These are phyloP conservation scores for Mentha longifolia DNA, from an alignment of 257 asterid species.

Conservation along the genomic window DNA sequence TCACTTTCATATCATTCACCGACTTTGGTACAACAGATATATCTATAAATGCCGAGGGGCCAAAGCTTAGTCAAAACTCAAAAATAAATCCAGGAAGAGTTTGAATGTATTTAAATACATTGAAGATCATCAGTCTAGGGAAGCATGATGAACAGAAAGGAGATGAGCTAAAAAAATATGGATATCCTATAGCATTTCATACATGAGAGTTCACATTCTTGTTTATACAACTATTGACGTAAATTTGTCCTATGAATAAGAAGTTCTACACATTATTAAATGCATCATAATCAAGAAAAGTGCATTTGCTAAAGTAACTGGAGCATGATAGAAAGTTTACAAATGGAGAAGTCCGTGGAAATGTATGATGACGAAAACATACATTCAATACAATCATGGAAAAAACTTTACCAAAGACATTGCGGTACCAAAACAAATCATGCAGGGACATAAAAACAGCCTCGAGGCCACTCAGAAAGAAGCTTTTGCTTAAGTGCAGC, in stretches of 20 bases:
- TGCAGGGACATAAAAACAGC: conserved; percentile 33
- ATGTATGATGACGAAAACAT: too few relatives aligned
- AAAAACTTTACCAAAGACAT: not conserved
- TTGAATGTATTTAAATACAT: conserved; percentile 13
- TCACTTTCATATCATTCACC: conserved; percentile 50
- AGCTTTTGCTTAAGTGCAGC: conserved; percentile 50
- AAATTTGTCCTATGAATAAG: conserved; percentile 5
- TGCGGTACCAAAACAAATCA: not conserved
- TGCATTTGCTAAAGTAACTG: not conserved
- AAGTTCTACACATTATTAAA: not conserved
- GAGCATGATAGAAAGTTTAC: not conserved
- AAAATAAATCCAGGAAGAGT: not conserved
- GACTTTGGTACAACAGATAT: conserved; percentile 50
- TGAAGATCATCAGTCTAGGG: not conserved
- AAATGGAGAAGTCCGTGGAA: too few relatives aligned
- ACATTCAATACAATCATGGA: not conserved
- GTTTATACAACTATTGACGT: not conserved
- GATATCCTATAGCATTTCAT: not conserved
- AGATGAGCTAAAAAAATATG: not conserved
- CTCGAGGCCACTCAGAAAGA: conserved; percentile 66
- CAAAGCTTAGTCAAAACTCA: conserved; percentile 1
- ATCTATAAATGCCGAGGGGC: conserved; percentile 34
- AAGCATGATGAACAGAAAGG: not conserved
- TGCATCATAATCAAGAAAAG: conserved; percentile 8
- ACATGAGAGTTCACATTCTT: not conserved